phyloP scores from a whole-genome alignment of 805 yeast species.

The Saturnispora dispora region DNA sequence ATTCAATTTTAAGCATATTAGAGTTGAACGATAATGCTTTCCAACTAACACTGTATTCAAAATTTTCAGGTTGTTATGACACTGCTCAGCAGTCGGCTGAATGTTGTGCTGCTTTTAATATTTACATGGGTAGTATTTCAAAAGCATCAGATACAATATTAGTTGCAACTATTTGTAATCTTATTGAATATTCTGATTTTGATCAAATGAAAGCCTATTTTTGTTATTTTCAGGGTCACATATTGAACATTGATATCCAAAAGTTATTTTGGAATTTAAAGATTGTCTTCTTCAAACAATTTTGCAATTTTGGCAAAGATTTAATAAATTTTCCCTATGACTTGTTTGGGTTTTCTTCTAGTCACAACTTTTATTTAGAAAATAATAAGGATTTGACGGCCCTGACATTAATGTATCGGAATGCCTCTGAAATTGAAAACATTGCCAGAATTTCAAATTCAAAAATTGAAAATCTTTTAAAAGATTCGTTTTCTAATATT shows the following conservation, averaged over 20 bases:
- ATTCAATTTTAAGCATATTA: conserved; percentile 24
- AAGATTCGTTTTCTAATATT: conserved; percentile 23
- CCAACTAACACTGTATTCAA: conserved; percentile 26
- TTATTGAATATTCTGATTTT: conserved; percentile 33
- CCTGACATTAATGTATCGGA: conserved; percentile 26
- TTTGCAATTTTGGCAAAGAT: conserved; percentile 31
- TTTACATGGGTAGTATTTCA: conserved; percentile 29
- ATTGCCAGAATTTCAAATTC: conserved; percentile 12
- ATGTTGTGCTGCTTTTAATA: conserved; percentile 30
- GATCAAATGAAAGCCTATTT: conserved; percentile 27
- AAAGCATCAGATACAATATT: conserved; percentile 25
- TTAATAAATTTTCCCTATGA: conserved; percentile 33
- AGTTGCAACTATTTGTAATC: conserved; percentile 31
- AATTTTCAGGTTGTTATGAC: conserved; percentile 24
- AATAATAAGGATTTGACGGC: conserved; percentile 34
- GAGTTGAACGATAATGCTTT: not conserved
- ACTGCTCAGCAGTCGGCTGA: conserved; percentile 34
- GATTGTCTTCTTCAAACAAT: conserved; percentile 33
- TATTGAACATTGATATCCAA: conserved; percentile 11
- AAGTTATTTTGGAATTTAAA: conserved; percentile 26
- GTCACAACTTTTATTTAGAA: conserved; percentile 25
- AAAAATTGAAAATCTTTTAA: conserved; percentile 9
- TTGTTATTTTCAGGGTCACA: conserved; percentile 21
- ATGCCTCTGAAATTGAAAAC: conserved; percentile 10
- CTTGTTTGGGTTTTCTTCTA: conserved; percentile 30